Base-by-base conservation (phyloP, 257 asterid species). In the Nicotiana obtusifolia region DNA sequence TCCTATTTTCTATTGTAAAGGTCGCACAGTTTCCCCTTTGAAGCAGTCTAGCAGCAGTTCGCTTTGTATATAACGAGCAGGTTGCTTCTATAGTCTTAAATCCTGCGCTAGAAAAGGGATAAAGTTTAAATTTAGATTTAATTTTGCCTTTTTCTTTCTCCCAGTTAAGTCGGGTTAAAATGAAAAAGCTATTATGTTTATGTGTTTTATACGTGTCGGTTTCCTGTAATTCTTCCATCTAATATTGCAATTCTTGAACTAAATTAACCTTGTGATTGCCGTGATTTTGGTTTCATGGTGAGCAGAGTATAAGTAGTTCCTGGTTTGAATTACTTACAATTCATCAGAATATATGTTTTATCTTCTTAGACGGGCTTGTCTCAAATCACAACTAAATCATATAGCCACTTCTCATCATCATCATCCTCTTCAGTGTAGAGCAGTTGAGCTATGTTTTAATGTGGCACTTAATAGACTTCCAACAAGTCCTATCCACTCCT, bases 401-500 rank as follows among this genome's bases (percentile, higher is more conserved):
- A 78, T 4, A 3, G 2, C 57, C 17, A 47, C 20, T 13, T 10
- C 41, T 59, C 83, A 11, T 79, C 90, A 20, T 41, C 59, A 8
- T 41, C 90, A 90, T 75, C 97, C 92, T 0, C 89, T 89, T 31
- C 97, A 92, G 15, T 90, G 91, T 87, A 73, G 94, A 41, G 95
- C 97, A 9, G 90, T 94, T 14, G 98, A 94, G 82, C 91, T 93
- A 7, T 93, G 97, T 86, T 94, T 94, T 90, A 94, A 94, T 85
- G 96, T 93, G 24, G 97, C 96, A 22, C 89, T 94, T 54, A 94
- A 94, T 82, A 91, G 97, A 35, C 94, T 94, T n/a, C 98, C 93
- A 2, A 90, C 98, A 8, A 65, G 90, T 20, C 94, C 94, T 5
- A 78, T n/a, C 88, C 93, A 0, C 88, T 94, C 47, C 88, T 88